Percentiles rank a stretch among this genome's conserved stretches.
Conservation (phyloP, 495 filamentous ascomycete genomes). For the Aspergillus funiculosus region DNA sequence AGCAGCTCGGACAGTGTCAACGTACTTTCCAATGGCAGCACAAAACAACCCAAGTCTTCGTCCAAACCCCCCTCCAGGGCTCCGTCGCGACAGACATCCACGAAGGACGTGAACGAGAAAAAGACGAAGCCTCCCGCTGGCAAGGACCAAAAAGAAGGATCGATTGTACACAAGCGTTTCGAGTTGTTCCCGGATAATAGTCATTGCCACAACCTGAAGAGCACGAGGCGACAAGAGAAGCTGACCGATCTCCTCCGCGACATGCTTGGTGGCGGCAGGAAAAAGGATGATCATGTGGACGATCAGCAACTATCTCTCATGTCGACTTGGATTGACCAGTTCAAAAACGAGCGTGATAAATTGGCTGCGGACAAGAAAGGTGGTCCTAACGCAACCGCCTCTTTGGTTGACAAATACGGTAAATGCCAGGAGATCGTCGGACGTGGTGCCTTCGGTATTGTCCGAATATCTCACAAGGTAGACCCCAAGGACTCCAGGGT, state of each 20-base stretch:
- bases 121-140: slow-evolving; percentile 26
- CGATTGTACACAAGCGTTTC: slow-evolving; percentile 50
- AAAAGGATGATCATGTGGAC: slow-evolving; percentile 57
- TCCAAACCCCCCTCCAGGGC: slow-evolving; percentile 36
- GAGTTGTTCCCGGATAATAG: slow-evolving; percentile 53
- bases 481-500: slow-evolving; percentile 69
- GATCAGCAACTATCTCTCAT: slow-evolving; percentile 88
- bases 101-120: slow-evolving; percentile 34
- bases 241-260: slow-evolving; percentile 84
- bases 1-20: slow-evolving; percentile 38
- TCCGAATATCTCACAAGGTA: slow-evolving; percentile 96
- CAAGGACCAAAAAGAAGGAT: slow-evolving; percentile 42
- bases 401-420: slow-evolving; percentile 93
- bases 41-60: slow-evolving; percentile 31
- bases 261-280: slow-evolving; percentile 67
- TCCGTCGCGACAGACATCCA: slow-evolving; percentile 40
- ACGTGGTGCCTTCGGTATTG: slow-evolving; percentile 95
- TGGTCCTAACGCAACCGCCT: slow-evolving; percentile 68
- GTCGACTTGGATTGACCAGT: slow-evolving; percentile 92
- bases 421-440: slow-evolving; percentile 98
- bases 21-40: slow-evolving; percentile 24
- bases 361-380: slow-evolving; percentile 70
- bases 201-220: slow-evolving; percentile 83
- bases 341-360: slow-evolving; percentile 79
- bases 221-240: slow-evolving; percentile 87